Base-by-base conservation (phyloP, 345 rosid genomes). In the Sisymbrium altissimum region DNA sequence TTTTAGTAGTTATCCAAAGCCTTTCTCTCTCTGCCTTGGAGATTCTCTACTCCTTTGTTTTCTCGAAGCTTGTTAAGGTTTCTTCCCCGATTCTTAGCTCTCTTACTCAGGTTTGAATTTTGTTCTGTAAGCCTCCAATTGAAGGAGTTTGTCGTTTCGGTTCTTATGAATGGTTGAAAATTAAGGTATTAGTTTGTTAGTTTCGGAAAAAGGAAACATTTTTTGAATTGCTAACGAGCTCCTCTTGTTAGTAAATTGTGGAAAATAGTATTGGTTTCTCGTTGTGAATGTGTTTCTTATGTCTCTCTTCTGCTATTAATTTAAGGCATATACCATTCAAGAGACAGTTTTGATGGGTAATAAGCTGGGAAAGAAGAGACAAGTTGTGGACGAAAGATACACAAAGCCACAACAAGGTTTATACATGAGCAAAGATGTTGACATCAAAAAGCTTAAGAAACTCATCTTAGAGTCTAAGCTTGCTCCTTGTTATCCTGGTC, bases 391-490 rank as follows among this genome's bases (percentile, higher is more conserved):
- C 23, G 97, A 89, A 83, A 85, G 81, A 80, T 89, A 83, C 69
- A 93, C 96, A 3, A 83, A 79, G 68, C 97, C 97, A 0, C 76
- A 62, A 7, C 97, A 91, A 72, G 88, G 93, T 48, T 71, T 93
- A 33, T 88, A 91, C 79, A 79, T 77, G 75, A 87, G 75, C 76
- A 91, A 84, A 79, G 96, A 91, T 81, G 96, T 91, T 39, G 98
- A 93, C 75, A 73, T 82, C 57, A 93, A 89, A 84, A 93, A 88
- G 92, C 87, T 93, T 6, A 81, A 86, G 75, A 93, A 89, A 83
- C 94, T 93, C 45, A 93, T 93, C 74, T 85, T 91, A n/a, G 98
- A 91, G 39, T 88, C 91, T n/a, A 91, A 91, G 82, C 96, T 93
- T 32, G 96, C 98, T 43, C 97, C 98, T 1, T 93, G 98, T 81